Percentiles rank a stretch among this genome's conserved stretches.
These are phyloP conservation scores for Nakazawaea holstii DNA, from an alignment of 805 yeast genomes.

Conservation along the genomic window DNA sequence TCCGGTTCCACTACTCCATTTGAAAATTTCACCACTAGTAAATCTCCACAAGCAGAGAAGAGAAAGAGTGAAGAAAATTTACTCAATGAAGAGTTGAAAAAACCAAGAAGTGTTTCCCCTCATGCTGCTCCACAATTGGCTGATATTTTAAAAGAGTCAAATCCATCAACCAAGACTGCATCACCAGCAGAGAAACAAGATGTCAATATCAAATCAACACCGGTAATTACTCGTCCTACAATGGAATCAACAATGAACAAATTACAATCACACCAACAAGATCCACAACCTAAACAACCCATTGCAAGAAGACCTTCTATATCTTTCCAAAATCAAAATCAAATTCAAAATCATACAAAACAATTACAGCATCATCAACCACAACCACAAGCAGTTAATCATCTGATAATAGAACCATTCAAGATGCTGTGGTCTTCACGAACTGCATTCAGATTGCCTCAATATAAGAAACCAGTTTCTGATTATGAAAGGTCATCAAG, in stretches of 20 bases:
- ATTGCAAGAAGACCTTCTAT: neutral
- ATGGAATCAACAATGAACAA: too few relatives aligned
- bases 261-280: constrained; percentile 5
- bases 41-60: neutral
- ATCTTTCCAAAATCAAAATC: constrained; percentile 1
- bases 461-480: constrained; percentile 23
- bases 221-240: too few relatives aligned
- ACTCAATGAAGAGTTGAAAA: constrained; percentile 1
- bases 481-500: neutral
- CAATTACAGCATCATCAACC: constrained; percentile 10
- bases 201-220: too few relatives aligned
- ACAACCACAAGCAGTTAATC: constrained; percentile 2
- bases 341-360: neutral
- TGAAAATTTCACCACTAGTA: neutral
- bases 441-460: constrained; percentile 23
- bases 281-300: neutral
- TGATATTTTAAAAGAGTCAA: neutral
- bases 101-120: constrained; percentile 5
- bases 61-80: constrained; percentile 1
- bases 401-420: constrained; percentile 7
- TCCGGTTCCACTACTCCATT: neutral
- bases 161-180: neutral
- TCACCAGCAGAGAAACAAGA: too few relatives aligned
- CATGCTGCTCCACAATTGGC: neutral
- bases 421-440: constrained; percentile 12